Evolutionary conservation across 225 moss, liverwort and hornwort genomes (phyloP), one percentile per base, ranked within the genome.

Genomic region (Takakia lepidozioides): DNA sequence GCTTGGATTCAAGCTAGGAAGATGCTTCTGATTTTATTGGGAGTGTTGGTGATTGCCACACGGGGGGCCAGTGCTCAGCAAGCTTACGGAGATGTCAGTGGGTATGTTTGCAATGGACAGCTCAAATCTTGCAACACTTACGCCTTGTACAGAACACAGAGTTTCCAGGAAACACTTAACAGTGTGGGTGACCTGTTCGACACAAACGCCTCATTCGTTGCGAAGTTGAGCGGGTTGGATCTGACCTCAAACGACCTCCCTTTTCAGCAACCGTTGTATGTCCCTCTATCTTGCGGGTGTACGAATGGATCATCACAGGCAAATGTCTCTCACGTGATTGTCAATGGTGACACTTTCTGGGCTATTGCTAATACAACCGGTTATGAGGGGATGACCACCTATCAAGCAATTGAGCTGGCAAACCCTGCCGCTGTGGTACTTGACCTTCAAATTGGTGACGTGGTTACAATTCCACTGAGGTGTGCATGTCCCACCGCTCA

Each of bases 231-330:
- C 46, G 56, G 52, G 4, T 1, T 65, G 14, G 13, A 66, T 8
- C 45, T 53, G 15, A 49, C 28, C 8, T 20, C 19, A 25, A 55
- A 38, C 5, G 40, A 29, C 22, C 49, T 70, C 50, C 19, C 16
- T 2, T 21, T 43, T 14, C 25, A 50, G 64, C 28, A 58, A 30
- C 58, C 50, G 27, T 34, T 92, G 0, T 52, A 80, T 30, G 30
- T 88, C n/a, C 85, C 80, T 2, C 44, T 85, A 14, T 36, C 52
- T 10, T 92, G 92, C 49, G 23, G 46, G 16, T 92, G 88, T 42
- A 8, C 8, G 32, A 63, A 71, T 46, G 30, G 13, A 8, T 57
- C 54, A 0, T 83, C 69, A 36, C 72, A 58, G 39, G 63, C 70
- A 21, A 52, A 25, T 25, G 60, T 67, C 14, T 57, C 46, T 14